These are phyloP conservation scores for Hagleromyces aurorensis DNA, from an alignment of 805 yeast genomes.

Conservation along the genomic window DNA sequence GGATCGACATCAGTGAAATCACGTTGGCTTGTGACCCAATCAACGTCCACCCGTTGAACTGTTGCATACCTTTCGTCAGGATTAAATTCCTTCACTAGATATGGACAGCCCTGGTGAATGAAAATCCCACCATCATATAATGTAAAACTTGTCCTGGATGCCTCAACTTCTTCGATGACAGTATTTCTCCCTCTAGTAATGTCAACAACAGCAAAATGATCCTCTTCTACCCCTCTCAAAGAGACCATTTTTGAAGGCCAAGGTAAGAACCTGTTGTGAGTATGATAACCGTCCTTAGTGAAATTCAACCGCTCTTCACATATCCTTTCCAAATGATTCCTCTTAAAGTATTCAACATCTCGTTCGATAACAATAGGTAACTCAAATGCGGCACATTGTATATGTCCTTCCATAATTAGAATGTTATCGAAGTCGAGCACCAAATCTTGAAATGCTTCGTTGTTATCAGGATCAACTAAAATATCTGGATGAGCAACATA, in stretches of 20 bases:
- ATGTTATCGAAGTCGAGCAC: conserved; percentile 54
- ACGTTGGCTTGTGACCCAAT: conserved; percentile 87
- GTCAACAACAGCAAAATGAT: conserved; percentile 82
- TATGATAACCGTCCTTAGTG: conserved; percentile 43
- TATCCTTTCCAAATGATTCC: conserved; percentile 26
- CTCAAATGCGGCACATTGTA: conserved; percentile 94
- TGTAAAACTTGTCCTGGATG: conserved; percentile 82
- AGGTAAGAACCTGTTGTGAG: conserved; percentile 56
- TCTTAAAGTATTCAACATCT: conserved; percentile 51
- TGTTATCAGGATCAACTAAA: conserved; percentile 29
- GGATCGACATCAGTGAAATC: conserved; percentile 95
- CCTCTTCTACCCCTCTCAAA: conserved; percentile 77
- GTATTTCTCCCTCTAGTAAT: conserved; percentile 66
- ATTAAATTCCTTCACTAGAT: conserved; percentile 77
- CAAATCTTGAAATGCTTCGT: conserved; percentile 53
- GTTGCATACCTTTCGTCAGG: conserved; percentile 72
- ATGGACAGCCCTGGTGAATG: conserved; percentile 89
- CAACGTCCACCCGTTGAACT: conserved; percentile 83
- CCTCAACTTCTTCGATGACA: conserved; percentile 84
- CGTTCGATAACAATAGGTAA: conserved; percentile 48
- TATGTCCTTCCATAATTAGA: conserved; percentile 66
- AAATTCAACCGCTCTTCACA: conserved; percentile 35
- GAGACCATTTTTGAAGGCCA: conserved; percentile 76
- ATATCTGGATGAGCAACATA: conserved; percentile 49
- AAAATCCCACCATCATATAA: conserved; percentile 89